Evolutionary conservation across 768 basidiomycete genomes (phyloP).

Genomic region (Coprinopsis cinerea): DNA sequence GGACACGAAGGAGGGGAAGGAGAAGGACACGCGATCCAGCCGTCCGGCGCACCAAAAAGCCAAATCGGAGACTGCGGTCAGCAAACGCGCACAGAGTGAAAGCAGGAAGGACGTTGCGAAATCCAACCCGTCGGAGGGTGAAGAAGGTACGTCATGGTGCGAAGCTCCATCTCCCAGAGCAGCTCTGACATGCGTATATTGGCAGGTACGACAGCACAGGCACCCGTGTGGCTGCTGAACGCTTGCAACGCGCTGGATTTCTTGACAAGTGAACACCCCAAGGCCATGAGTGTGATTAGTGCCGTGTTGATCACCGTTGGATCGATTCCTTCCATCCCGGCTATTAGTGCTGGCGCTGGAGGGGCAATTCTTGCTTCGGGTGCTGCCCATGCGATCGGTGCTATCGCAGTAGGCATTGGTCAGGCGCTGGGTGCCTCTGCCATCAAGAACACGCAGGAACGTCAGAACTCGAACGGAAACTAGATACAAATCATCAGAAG

Average conservation of each 20-base stretch:
- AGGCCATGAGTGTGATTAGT: constrained; percentile 64
- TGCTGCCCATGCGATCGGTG: constrained; percentile 73
- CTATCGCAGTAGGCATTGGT: constrained; percentile 72
- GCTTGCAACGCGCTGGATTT: constrained; percentile 72
- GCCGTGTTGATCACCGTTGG: constrained; percentile 78
- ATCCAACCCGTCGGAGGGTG: constrained; percentile 18
- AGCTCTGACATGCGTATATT: constrained; percentile 14
- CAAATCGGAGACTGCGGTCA: constrained; percentile 26
- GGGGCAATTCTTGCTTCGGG: constrained; percentile 68
- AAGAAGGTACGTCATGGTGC: constrained; percentile 21
- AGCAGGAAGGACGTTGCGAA: constrained; percentile 21
- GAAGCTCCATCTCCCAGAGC: not conserved
- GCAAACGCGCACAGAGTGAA: constrained; percentile 13
- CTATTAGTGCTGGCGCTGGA: constrained; percentile 60
- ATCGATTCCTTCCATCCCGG: constrained; percentile 67
- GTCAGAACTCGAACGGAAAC: constrained; percentile 4
- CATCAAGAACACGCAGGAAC: constrained; percentile 22
- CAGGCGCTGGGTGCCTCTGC: constrained; percentile 34
- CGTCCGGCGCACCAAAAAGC: constrained; percentile 16
- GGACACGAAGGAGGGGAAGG: constrained; percentile 12
- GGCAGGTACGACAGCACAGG: constrained; percentile 48
- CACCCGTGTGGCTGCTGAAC: constrained; percentile 72
- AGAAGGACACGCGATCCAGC: not conserved
- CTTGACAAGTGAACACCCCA: constrained; percentile 70
- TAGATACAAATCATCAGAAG: not conserved